These are phyloP conservation scores for Fusarium nisikadoi DNA, from an alignment of 2,329 filamentous ascomycete genomes.

Conservation along the genomic window DNA sequence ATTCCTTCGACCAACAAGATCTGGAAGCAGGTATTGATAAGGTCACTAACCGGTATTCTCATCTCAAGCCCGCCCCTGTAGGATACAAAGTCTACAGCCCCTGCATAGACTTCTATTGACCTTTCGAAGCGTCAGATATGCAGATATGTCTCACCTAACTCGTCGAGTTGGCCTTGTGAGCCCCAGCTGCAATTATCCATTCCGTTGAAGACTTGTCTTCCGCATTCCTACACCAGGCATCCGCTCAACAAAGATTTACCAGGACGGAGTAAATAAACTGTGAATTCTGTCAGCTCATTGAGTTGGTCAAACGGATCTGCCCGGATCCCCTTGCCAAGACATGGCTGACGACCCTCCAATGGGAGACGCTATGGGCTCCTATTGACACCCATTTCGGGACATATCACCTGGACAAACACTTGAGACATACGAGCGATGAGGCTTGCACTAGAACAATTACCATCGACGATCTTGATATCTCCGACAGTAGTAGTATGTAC, in stretches of 20 bases:
- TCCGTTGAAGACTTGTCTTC: not conserved
- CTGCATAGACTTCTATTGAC: not conserved
- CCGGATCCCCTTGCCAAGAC: not conserved
- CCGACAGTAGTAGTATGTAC: not conserved
- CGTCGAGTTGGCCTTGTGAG: rapidly evolving
- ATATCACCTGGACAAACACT: not conserved
- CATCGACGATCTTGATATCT: too few relatives aligned
- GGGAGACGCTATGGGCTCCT: not conserved
- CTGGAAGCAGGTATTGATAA: rapidly evolving
- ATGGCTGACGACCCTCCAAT: not conserved
- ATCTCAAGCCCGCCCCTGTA: rapidly evolving
- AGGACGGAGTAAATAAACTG: rapidly evolving
- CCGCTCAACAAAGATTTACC: rapidly evolving
- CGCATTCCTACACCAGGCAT: not conserved
- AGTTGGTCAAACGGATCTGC: too few relatives aligned
- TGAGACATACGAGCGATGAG: too few relatives aligned
- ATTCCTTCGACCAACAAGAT: not conserved
- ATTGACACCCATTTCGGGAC: not conserved
- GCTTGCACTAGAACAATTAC: rapidly evolving
- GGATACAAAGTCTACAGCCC: rapidly evolving
- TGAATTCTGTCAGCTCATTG: too few relatives aligned
- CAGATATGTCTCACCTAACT: not conserved
- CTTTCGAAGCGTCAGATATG: not conserved
- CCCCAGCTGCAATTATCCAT: too few relatives aligned
- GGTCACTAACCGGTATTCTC: rapidly evolving